Percentiles rank a stretch among this genome's conserved stretches.
Evolutionary conservation across 139 green algal species (phyloP).

Genomic region (Chlorella sp.): DNA sequence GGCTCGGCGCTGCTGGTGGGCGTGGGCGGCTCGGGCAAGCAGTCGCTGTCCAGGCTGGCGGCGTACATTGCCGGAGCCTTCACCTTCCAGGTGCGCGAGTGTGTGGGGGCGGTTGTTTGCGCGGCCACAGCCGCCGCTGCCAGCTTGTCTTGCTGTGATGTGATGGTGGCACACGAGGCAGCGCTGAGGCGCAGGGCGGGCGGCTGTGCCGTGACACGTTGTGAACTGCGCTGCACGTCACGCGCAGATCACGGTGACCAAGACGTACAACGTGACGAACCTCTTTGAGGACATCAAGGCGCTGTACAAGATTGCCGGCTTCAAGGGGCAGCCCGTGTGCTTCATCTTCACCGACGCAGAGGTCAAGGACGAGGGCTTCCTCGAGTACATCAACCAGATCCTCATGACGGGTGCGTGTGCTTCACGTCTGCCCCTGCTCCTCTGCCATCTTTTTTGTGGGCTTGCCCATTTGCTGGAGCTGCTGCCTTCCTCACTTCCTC

Average conservation of each 20-base stretch:
- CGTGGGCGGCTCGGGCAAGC: constrained; percentile 90
- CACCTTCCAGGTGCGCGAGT: constrained; percentile 58
- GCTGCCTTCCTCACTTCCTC: too few species aligned
- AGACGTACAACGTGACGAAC: constrained; percentile 86
- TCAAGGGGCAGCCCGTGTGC: constrained; percentile 85
- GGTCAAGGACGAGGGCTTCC: constrained; percentile 91
- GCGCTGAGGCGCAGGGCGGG: too few species aligned
- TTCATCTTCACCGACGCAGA: constrained; percentile 94
- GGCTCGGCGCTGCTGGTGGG: constrained; percentile 88
- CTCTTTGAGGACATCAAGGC: constrained; percentile 94
- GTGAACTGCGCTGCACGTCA: too few species aligned
- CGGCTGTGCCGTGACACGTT: too few species aligned
- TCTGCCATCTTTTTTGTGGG: too few species aligned
- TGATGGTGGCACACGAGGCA: too few species aligned
- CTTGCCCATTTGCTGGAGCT: too few species aligned
- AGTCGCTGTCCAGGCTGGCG: constrained; percentile 68
- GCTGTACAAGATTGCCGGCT: constrained; percentile 89
- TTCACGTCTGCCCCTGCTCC: too few species aligned
- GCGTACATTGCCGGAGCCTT: constrained; percentile 79
- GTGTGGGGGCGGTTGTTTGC: not conserved
- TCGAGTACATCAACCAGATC: constrained; percentile 98
- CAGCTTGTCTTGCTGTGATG: too few species aligned
- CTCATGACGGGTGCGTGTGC: constrained; percentile 86
- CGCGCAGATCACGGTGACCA: constrained; percentile 60
- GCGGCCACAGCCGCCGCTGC: too few species aligned